Conservation (phyloP, 768 basidiomycete species). For the Serendipita sp. region DNA sequence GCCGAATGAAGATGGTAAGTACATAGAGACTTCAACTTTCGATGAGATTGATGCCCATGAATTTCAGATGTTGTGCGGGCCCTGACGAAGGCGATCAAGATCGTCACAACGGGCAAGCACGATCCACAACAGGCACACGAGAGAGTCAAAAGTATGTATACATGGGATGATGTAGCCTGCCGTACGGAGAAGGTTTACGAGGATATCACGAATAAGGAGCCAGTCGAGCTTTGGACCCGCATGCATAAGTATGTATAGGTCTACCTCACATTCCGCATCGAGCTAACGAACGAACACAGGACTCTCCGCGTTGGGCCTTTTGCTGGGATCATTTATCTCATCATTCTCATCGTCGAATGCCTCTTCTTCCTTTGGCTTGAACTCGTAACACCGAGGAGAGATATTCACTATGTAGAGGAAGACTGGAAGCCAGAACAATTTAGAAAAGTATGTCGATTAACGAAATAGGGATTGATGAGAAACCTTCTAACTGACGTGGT, state of each 20-base stretch:
- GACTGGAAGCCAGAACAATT: slow-evolving; percentile 38
- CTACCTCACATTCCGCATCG: not conserved
- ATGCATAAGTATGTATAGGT: slow-evolving; percentile 42
- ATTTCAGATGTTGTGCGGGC: slow-evolving; percentile 66
- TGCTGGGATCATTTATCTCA: slow-evolving; percentile 74
- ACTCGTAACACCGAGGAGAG: slow-evolving; percentile 62
- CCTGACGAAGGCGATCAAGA: slow-evolving; percentile 59
- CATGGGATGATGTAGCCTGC: slow-evolving; percentile 63
- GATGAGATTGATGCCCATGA: not conserved
- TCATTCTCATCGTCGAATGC: slow-evolving; percentile 79
- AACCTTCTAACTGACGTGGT: not conserved
- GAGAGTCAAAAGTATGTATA: slow-evolving; percentile 68
- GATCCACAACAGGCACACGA: slow-evolving; percentile 63
- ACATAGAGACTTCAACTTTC: not conserved
- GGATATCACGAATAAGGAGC: slow-evolving; percentile 40
- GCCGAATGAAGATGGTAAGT: slow-evolving; percentile 82
- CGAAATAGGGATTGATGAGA: not conserved
- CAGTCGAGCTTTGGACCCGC: slow-evolving; percentile 60
- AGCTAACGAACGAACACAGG: slow-evolving; percentile 20
- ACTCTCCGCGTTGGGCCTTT: slow-evolving; percentile 66
- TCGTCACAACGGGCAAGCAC: slow-evolving; percentile 49
- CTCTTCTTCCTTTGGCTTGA: slow-evolving; percentile 76
- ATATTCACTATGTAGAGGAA: slow-evolving; percentile 55
- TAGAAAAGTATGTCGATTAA: slow-evolving; percentile 17
- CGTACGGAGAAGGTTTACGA: slow-evolving; percentile 77